These are phyloP conservation scores for Mortierella claussenii DNA, from an alignment of 192 early-diverging fungal species.

Conservation along the genomic window DNA sequence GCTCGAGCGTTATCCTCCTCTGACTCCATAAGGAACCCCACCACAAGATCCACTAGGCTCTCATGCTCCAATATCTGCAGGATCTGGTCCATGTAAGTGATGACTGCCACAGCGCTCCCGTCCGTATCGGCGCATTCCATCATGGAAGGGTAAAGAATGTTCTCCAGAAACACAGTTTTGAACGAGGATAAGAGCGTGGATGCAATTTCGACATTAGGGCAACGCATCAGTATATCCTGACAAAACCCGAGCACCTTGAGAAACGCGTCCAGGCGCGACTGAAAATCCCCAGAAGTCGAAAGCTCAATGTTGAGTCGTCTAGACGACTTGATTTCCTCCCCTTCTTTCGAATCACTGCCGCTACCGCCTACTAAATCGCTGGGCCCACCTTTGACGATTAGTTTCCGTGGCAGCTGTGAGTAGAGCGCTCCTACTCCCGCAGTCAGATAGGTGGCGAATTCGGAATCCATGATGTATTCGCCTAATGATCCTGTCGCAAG, in stretches of 20 bases:
- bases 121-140: slow-evolving; percentile 93
- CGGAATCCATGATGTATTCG: slow-evolving; percentile 83
- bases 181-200: slow-evolving; percentile 72
- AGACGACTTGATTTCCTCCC: slow-evolving; percentile 24
- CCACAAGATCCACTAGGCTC: slow-evolving; percentile 76
- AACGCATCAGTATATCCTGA: slow-evolving; percentile 75
- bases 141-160: slow-evolving; percentile 87
- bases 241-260: slow-evolving; percentile 75
- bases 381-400: slow-evolving; percentile 63
- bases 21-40: slow-evolving; percentile 82
- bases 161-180: slow-evolving; percentile 82
- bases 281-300: slow-evolving; percentile 70
- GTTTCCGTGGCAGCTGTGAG: slow-evolving; percentile 86
- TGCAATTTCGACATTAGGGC: slow-evolving; percentile 70
- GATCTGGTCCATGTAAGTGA: slow-evolving; percentile 91
- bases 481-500: slow-evolving; percentile 82
- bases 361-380: slow-evolving; percentile 9
- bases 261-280: slow-evolving; percentile 73
- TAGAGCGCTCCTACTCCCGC: slow-evolving; percentile 90
- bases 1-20: slow-evolving; percentile 53
- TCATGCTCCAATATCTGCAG: slow-evolving; percentile 79
- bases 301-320: slow-evolving; percentile 59
- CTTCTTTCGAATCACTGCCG: background rate
- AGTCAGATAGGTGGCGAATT: slow-evolving; percentile 85
- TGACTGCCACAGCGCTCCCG: slow-evolving; percentile 86